Evolutionary conservation across 2,329 filamentous ascomycete species (phyloP), one percentile per base, ranked within the genome.

Genomic region (Pseudogymnoascus sp.): DNA sequence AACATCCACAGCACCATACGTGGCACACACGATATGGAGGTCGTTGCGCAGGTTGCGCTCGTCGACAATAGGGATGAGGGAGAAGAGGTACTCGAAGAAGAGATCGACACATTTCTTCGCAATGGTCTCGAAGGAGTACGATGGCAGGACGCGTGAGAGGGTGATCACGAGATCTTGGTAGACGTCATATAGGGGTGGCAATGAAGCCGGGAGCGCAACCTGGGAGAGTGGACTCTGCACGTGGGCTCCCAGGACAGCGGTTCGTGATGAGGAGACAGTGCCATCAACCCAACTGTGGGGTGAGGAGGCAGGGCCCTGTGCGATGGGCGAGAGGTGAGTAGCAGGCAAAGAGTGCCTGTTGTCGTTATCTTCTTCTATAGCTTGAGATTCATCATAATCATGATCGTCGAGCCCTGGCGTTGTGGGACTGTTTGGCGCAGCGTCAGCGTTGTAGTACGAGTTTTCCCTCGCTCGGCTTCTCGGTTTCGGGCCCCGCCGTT

Each of bases 81-180:
- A 77, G 60, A 76, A 78, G 2, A 79, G 75, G 59, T 77, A 77
- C 61, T 77, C 71, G 34, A 78, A 78, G 63, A 78, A 79, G 18
- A 78, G 65, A 62, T 76, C 71, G 34, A 78, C 71, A 60, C 76
- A 78, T 56, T 40, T 66, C 18, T 65, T 68, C 21, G 66, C 61
- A 9, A 63, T 42, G 11, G 28, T 36, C 36, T 70, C 65, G 16
- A 69, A 34, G 18, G 63, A 34, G 23, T 49, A 42, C 9, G 62
- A 43, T 37, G 61, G 59, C 4, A 43, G 43, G 6, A 59, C 59
- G 34, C 42, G 43, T 18, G 25, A 63, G n/a, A 66, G 61, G 8
- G 61, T 60, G 14, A 42, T 56, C 12, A 64, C 61, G 23, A 69
- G 63, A n/a, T 59, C 42, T n/a, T 66, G 60, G 66, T 66, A 69